Percentiles rank a stretch among this genome's conserved stretches.
Conservation (phyloP, 1,139 yeast genomes). For the Hyphopichia pseudoburtonii region DNA sequence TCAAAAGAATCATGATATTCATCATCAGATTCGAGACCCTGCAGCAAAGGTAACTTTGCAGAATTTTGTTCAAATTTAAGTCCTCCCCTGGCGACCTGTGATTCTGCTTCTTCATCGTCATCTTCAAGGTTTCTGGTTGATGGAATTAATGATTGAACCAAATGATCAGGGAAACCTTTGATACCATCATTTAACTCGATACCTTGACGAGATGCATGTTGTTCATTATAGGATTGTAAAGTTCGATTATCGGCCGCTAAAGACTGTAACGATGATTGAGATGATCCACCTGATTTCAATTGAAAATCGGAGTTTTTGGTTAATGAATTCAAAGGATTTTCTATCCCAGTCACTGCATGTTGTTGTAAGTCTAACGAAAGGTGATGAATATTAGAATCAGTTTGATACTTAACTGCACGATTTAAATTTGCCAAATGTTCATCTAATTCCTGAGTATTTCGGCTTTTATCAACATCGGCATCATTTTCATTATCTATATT, state of each 20-base stretch:
- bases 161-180: constrained; percentile 42
- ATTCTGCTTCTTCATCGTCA: constrained; percentile 8
- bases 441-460: constrained; percentile 30
- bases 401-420: constrained; percentile 25
- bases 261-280: constrained; percentile 47
- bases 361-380: constrained; percentile 35
- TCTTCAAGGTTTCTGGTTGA: constrained; percentile 7
- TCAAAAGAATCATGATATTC: constrained; percentile 38
- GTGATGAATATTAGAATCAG: constrained; percentile 35
- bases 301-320: constrained; percentile 29
- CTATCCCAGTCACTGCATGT: constrained; percentile 19
- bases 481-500: constrained; percentile 5
- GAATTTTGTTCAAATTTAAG: constrained; percentile 4
- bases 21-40: constrained; percentile 18
- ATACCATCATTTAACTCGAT: constrained; percentile 44
- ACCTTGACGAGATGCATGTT: constrained; percentile 25
- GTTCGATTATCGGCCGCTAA: constrained; percentile 36
- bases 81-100: no score
- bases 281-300: constrained; percentile 40
- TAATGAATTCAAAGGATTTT: constrained; percentile 38
- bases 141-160: constrained; percentile 38
- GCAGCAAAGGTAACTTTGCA: constrained; percentile 3
- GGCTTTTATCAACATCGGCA: constrained; percentile 2
- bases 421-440: constrained; percentile 34
- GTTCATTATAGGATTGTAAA: constrained; percentile 27